Evolutionary conservation across 352 stramenopile species (phyloP), one percentile per base, ranked within the genome.

Genomic region (Globisporangium viniferum): DNA sequence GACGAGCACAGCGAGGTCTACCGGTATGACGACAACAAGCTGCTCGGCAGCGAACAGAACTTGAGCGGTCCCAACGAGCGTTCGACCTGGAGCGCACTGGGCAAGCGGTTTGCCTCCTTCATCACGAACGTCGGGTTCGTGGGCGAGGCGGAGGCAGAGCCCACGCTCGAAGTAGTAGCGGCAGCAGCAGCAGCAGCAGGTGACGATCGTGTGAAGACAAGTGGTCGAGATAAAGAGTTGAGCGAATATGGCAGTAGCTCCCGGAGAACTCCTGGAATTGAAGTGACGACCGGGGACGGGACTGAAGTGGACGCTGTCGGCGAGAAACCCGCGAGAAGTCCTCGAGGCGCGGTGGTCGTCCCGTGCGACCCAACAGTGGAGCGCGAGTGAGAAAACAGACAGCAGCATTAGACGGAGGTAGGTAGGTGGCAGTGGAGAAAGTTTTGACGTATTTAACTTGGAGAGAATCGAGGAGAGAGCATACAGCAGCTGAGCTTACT

Each of bases 361-460:
- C 54, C 54, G 27, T 27, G 18, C 29, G 29, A 41, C 29, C 54
- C 54, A 59, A 27, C 18, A 24, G 54, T 39, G 18, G 54, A 59
- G 54, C 39, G 29, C 29, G 15, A 4, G 29, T n/a, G 6, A 59
- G 54, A 58, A 5, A 8, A 12, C 5, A 44, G 33, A 18, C 7
- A 20, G 22, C 31, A 18, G 20, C 31, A 49, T 55, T 22, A 31
- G 49, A 3, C 12, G n/a, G 5, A n/a, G n/a, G n/a, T n/a, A n/a
- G n/a, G n/a, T n/a, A 18, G 53, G 9, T 20, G 24, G n/a, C 20
- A 29, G 22, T 58, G 20, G 12, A 58, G 14, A 5, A 22, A 63
- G 58, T 63, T 63, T 63, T 63, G 58, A 66, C 49, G 33, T 44
- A 59, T 29, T 57, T 55, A 66, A 54, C 51, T 57, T 57, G 51